Evolutionary conservation across 106 monocot genomes (phyloP).

Genomic region (Acorus gramineus): DNA sequence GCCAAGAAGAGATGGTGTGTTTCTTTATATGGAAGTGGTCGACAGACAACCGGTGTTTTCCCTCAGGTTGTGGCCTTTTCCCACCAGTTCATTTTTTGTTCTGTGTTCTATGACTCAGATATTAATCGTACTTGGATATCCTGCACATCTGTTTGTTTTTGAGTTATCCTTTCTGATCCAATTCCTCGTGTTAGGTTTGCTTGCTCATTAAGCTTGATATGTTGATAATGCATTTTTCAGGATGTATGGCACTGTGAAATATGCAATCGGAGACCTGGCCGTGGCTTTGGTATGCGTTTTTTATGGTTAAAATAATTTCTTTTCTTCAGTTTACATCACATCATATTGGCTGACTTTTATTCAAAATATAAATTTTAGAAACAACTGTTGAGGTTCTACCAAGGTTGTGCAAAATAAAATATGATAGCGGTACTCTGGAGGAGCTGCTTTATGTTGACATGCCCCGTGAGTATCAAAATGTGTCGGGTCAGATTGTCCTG

Average conservation of each 20-base stretch:
- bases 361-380: conserved; percentile 33
- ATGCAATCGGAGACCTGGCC: conserved; percentile 88
- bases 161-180: neutral
- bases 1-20: conserved; percentile 39
- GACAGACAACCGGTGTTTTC: conserved; percentile 38
- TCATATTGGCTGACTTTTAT: neutral
- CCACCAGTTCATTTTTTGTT: conserved; percentile 14
- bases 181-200: neutral
- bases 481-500: no score
- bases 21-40: conserved; percentile 28
- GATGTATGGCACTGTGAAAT: conserved; percentile 99
- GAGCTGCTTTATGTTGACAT: no score
- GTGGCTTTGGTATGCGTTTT: conserved; percentile 83
- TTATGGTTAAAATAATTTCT: neutral
- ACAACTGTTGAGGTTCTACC: conserved; percentile 33
- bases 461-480: no score
- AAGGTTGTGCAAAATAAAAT: no score
- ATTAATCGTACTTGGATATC: no score
- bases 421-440: no score
- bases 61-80: conserved; percentile 51
- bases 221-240: conserved; percentile 22
- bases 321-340: neutral
- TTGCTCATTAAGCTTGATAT: conserved; percentile 6
- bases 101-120: neutral
- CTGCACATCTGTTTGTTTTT: no score